Evolutionary conservation across 805 yeast species (phyloP).

Genomic region (Metschnikowia proteae): DNA sequence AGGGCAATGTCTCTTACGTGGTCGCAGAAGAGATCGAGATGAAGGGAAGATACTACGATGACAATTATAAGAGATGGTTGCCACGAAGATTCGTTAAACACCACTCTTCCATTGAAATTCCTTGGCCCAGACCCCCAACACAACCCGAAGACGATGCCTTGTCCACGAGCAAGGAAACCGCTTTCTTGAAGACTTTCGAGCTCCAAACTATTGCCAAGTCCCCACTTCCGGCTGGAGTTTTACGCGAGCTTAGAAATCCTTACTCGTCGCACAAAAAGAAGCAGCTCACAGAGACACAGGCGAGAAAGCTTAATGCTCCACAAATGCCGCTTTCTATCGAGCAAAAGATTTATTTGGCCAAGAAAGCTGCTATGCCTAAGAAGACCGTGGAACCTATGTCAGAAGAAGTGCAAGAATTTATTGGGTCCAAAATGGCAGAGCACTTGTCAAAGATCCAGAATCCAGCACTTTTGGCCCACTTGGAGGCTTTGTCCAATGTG

Average conservation of each 20-base stretch:
- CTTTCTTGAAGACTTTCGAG: constrained; percentile 69
- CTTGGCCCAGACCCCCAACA: constrained; percentile 77
- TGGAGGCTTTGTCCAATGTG: constrained; percentile 33
- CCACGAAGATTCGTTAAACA: constrained; percentile 76
- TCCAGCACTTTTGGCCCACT: constrained; percentile 35
- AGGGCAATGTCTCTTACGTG: constrained; percentile 61
- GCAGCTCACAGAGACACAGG: constrained; percentile 54
- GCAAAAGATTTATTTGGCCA: constrained; percentile 59
- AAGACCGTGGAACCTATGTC: constrained; percentile 38
- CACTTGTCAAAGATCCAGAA: constrained; percentile 34
- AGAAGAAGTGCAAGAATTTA: constrained; percentile 51
- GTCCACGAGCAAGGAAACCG: constrained; percentile 54
- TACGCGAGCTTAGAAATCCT: constrained; percentile 71
- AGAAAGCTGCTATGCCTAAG: constrained; percentile 40
- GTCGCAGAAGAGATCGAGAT: constrained; percentile 74
- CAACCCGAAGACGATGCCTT: constrained; percentile 53
- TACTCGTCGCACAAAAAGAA: constrained; percentile 60
- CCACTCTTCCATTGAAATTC: constrained; percentile 66
- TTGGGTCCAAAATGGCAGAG: constrained; percentile 47
- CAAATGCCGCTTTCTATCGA: constrained; percentile 69
- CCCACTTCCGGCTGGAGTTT: constrained; percentile 66
- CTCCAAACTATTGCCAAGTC: constrained; percentile 62
- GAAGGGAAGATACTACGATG: constrained; percentile 70
- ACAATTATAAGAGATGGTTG: constrained; percentile 64
- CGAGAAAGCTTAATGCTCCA: constrained; percentile 62